phyloP scores from a whole-genome alignment of 805 yeast species.

The Nakazawaea holstii region DNA sequence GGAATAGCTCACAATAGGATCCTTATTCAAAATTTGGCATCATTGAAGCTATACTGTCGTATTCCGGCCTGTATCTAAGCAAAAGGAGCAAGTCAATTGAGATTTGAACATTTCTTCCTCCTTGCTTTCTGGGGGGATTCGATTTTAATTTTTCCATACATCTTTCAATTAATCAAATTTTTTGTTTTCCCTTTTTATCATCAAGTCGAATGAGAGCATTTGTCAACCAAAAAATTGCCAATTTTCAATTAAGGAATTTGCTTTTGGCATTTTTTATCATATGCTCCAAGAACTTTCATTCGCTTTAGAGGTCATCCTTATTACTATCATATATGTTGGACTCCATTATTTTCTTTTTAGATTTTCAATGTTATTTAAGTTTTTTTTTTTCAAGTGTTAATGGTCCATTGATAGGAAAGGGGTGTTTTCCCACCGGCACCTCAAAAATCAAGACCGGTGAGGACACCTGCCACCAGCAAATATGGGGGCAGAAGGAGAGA shows the following conservation, averaged over 20 bases:
- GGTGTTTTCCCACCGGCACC: not conserved
- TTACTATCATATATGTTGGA: not conserved
- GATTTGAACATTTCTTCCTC: not conserved
- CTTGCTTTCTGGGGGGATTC: not conserved
- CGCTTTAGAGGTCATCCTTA: not conserved
- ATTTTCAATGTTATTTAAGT: conserved; percentile 3
- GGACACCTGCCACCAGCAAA: not conserved
- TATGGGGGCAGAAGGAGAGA: not conserved
- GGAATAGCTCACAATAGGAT: conserved; percentile 3
- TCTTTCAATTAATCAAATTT: no score
- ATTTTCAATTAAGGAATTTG: no score
- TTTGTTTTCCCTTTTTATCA: no score
- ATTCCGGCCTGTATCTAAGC: not conserved
- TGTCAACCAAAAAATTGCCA: no score
- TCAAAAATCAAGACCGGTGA: conserved; percentile 3
- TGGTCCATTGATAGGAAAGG: not conserved
- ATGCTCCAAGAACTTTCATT: not conserved
- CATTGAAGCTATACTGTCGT: conserved; percentile 2
- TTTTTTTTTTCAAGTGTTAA: not conserved
- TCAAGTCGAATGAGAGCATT: no score
- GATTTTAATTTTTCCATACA: no score
- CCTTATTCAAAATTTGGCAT: not conserved
- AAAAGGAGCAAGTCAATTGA: not conserved
- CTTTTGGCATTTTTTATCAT: no score
- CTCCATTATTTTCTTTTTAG: not conserved